A percentile compares a stretch with the other conserved stretches of the same genome.
Conservation (phyloP, 1,284 basidiomycete genomes). For the Caloboletus inedulis region DNA sequence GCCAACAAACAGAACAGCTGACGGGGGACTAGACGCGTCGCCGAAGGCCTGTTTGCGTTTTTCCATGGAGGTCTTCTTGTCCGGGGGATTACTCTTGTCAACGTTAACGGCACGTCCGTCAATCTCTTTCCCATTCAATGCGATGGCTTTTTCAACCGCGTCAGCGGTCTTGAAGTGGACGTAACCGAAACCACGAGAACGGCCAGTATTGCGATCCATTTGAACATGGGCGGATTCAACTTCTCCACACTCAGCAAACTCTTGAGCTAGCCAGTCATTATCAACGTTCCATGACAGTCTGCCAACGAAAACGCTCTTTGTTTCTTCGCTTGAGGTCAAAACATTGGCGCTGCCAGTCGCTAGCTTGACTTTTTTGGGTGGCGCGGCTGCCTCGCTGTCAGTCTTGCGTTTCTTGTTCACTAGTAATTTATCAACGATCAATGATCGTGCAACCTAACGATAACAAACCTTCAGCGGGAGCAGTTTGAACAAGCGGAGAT, state of each 20-base stretch:
- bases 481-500: not conserved
- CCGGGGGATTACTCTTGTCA: constrained; percentile 71
- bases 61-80: constrained; percentile 55
- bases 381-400: constrained; percentile 54
- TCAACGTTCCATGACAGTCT: constrained; percentile 97
- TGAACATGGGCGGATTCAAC: constrained; percentile 87
- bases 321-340: constrained; percentile 48
- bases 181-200: constrained; percentile 92
- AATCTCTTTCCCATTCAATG: constrained; percentile 80
- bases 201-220: constrained; percentile 85
- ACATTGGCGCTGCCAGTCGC: constrained; percentile 52
- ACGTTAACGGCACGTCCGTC: constrained; percentile 90
- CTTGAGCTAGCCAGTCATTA: constrained; percentile 91
- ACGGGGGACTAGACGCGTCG: constrained; percentile 70
- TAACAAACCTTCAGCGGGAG: constrained; percentile 12
- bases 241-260: constrained; percentile 89
- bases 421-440: constrained; percentile 19
- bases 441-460: constrained; percentile 23
- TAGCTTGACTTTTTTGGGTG: constrained; percentile 83
- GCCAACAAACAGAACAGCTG: constrained; percentile 84
- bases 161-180: constrained; percentile 85
- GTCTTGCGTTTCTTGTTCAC: constrained; percentile 80
- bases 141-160: constrained; percentile 75
- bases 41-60: constrained; percentile 77
- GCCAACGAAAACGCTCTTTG: constrained; percentile 87